These are phyloP conservation scores for Cercospora brassicicola DNA, from an alignment of 2,329 filamentous ascomycete species.

Conservation along the genomic window DNA sequence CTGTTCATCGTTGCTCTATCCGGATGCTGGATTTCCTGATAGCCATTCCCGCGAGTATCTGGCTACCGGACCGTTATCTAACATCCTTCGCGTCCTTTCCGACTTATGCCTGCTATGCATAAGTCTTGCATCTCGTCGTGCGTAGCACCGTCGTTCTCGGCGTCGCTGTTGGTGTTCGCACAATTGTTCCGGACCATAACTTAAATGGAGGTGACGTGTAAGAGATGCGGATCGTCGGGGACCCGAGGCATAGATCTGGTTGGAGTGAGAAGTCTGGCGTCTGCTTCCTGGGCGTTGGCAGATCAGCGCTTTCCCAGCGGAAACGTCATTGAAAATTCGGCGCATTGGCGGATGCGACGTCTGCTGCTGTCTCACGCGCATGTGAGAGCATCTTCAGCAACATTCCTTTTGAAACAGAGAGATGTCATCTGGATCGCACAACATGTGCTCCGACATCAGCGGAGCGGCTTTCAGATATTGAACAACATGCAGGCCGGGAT, in stretches of 20 bases:
- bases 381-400: neutral
- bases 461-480: neutral
- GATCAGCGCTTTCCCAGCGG: neutral
- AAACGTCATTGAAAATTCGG: neutral
- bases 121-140: neutral
- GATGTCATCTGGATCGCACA: neutral
- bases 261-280: neutral
- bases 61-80: neutral
- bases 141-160: neutral
- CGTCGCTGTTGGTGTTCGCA: neutral
- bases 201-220: neutral
- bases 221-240: neutral
- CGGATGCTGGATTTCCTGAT: neutral
- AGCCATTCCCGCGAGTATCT: neutral
- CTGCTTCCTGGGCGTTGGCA: neutral
- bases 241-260: neutral
- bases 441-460: neutral
- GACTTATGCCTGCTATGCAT: neutral
- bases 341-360: neutral
- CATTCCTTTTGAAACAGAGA: neutral
- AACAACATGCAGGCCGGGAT: neutral
- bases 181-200: neutral
- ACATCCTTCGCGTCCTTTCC: neutral
- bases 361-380: neutral
- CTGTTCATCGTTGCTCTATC: neutral